phyloP scores from a whole-genome alignment of 768 basidiomycete species.

The Rhizopogon vesiculosus region DNA sequence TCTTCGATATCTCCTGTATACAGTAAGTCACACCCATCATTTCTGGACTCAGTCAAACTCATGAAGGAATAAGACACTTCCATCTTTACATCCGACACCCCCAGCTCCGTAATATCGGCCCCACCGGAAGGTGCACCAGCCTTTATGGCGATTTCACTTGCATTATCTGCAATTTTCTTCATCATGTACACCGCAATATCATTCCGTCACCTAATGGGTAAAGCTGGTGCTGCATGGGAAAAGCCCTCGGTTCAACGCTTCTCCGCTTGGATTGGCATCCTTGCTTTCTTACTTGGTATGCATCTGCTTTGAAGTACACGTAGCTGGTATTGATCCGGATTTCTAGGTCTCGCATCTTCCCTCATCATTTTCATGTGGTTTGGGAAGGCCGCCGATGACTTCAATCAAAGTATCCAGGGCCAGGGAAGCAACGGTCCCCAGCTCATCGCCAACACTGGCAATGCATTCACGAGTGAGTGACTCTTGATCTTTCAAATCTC shows the following conservation, averaged over 20 bases:
- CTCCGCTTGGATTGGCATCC: slow-evolving; percentile 72
- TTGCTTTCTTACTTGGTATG: slow-evolving; percentile 71
- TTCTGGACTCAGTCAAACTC: neutral
- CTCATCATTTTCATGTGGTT: slow-evolving; percentile 78
- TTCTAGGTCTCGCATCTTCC: slow-evolving; percentile 60
- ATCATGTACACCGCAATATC: slow-evolving; percentile 60
- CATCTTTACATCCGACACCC: slow-evolving; percentile 52
- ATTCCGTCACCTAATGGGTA: slow-evolving; percentile 61
- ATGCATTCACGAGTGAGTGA: slow-evolving; percentile 69
- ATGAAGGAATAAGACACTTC: slow-evolving; percentile 47
- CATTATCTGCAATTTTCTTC: slow-evolving; percentile 58
- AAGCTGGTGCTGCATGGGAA: slow-evolving; percentile 44
- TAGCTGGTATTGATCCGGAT: neutral
- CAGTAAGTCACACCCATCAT: slow-evolving; percentile 36
- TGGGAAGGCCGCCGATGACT: slow-evolving; percentile 73
- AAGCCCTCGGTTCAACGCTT: slow-evolving; percentile 52
- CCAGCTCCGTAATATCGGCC: slow-evolving; percentile 50
- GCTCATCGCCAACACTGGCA: slow-evolving; percentile 58
- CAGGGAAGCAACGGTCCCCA: slow-evolving; percentile 52
- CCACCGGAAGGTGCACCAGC: slow-evolving; percentile 58
- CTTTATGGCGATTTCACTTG: slow-evolving; percentile 59
- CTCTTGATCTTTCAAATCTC: neutral
- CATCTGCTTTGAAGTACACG: slow-evolving; percentile 1
- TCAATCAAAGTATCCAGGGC: slow-evolving; percentile 57
- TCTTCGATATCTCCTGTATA: slow-evolving; percentile 56